Conservation (phyloP, 176 grass and related monocot species). For the Aechmea fasciata region DNA sequence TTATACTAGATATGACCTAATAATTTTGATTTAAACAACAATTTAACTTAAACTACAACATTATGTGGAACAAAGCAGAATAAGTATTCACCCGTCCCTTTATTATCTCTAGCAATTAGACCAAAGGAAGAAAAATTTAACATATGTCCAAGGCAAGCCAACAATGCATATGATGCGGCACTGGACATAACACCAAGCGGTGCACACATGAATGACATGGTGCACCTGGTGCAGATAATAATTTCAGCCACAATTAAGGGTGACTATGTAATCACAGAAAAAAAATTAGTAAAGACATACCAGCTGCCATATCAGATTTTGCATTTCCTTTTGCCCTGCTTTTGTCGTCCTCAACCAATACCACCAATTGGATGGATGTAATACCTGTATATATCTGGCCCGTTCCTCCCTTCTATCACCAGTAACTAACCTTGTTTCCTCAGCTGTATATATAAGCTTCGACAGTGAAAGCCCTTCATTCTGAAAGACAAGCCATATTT, state of each 20-base stretch:
- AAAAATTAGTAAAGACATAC: constrained; percentile 40
- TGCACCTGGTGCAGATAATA: no score
- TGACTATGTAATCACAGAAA: constrained; percentile 9
- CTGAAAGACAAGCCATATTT: constrained; percentile 87
- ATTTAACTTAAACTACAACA: no score
- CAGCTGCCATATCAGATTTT: constrained; percentile 84
- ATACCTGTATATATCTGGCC: constrained; percentile 52
- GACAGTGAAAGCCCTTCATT: constrained; percentile 85
- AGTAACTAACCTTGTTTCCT: constrained; percentile 69
- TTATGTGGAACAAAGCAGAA: no score
- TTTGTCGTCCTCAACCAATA: constrained; percentile 81
- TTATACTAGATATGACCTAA: no score
- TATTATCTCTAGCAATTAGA: no score
- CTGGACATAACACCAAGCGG: no score
- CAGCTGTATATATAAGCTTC: constrained; percentile 80
- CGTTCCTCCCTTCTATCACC: constrained; percentile 53
- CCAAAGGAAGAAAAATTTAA: no score
- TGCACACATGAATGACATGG: no score
- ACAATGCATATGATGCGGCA: no score
- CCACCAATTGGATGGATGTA: constrained; percentile 88
- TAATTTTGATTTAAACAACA: no score
- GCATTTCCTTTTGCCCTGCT: constrained; percentile 82
- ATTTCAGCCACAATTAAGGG: background rate
- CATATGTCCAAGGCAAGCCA: no score
- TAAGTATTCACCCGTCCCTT: no score